Conservation (phyloP, 2,329 filamentous ascomycete species). For the Podosphaera fusca region DNA sequence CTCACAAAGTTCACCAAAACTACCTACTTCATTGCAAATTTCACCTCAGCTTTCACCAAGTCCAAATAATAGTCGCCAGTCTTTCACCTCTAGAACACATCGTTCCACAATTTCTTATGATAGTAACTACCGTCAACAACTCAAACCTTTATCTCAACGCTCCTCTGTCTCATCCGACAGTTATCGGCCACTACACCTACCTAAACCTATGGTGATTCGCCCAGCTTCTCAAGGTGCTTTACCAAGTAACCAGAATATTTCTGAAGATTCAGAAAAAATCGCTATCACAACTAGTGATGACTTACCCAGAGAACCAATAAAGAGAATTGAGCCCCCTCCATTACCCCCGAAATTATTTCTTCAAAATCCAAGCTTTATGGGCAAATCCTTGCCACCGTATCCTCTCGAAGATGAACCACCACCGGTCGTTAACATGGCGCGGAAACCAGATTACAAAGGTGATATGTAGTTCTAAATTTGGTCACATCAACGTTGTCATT, state of each 20-base stretch:
- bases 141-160: slow-evolving; percentile 15
- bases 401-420: slow-evolving; percentile 61
- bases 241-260: slow-evolving; percentile 25
- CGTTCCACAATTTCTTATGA: background rate
- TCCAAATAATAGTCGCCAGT: background rate
- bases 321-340: slow-evolving; percentile 35
- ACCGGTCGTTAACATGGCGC: slow-evolving; percentile 62
- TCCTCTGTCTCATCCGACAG: slow-evolving; percentile 14
- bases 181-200: slow-evolving; percentile 14
- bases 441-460: slow-evolving; percentile 36
- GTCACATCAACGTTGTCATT: no score
- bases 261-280: slow-evolving; percentile 43
- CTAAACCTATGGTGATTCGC: slow-evolving; percentile 20
- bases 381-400: slow-evolving; percentile 31
- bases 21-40: slow-evolving; percentile 4
- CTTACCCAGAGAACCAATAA: slow-evolving; percentile 20
- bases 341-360: slow-evolving; percentile 59
- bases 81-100: background rate
- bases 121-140: background rate
- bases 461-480: background rate
- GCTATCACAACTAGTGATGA: slow-evolving; percentile 38
- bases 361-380: slow-evolving; percentile 15
- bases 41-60: background rate
- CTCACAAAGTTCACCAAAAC: slow-evolving; percentile 11
- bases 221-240: slow-evolving; percentile 26